Percentiles rank a stretch among this genome's conserved stretches.
These are phyloP conservation scores for Spiromastix sp. DNA, from an alignment of 2,329 filamentous ascomycete genomes.

Conservation along the genomic window DNA sequence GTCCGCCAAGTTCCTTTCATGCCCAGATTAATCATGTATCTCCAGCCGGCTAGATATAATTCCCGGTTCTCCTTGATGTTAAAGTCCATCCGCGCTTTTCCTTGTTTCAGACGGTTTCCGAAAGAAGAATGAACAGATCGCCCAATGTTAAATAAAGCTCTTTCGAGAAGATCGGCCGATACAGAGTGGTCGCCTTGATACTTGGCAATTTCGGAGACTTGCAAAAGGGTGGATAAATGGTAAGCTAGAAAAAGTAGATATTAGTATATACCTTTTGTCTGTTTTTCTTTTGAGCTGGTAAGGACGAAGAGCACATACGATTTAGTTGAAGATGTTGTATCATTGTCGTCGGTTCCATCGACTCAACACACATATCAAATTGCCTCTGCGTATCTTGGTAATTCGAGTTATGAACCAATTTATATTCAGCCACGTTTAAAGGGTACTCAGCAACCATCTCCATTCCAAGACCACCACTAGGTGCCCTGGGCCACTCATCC, in stretches of 20 bases:
- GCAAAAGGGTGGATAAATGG: conserved; percentile 85
- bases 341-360: conserved; percentile 74
- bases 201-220: conserved; percentile 85
- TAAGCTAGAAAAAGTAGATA: conserved; percentile 46
- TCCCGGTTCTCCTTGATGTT: conserved; percentile 77
- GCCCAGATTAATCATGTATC: conserved; percentile 75
- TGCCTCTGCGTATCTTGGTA: conserved; percentile 67
- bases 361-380: conserved; percentile 71
- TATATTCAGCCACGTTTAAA: conserved; percentile 60
- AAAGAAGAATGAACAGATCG: conserved; percentile 78
- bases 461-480: conserved; percentile 78
- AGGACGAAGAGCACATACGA: conserved; percentile 22
- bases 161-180: conserved; percentile 77
- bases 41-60: conserved; percentile 80
- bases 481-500: conserved; percentile 72
- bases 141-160: conserved; percentile 89
- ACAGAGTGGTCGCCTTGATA: conserved; percentile 82
- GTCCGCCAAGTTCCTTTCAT: conserved; percentile 92
- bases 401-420: conserved; percentile 60
- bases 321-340: conserved; percentile 63
- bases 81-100: conserved; percentile 74
- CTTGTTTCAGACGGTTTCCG: conserved; percentile 61
- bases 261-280: too few species aligned
- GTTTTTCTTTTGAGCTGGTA: too few species aligned
- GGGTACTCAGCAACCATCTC: conserved; percentile 47